Percentiles rank a stretch among this genome's conserved stretches.
These are phyloP conservation scores for Trypanosoma avium DNA, from an alignment of 208 protist genomes.

Conservation along the genomic window DNA sequence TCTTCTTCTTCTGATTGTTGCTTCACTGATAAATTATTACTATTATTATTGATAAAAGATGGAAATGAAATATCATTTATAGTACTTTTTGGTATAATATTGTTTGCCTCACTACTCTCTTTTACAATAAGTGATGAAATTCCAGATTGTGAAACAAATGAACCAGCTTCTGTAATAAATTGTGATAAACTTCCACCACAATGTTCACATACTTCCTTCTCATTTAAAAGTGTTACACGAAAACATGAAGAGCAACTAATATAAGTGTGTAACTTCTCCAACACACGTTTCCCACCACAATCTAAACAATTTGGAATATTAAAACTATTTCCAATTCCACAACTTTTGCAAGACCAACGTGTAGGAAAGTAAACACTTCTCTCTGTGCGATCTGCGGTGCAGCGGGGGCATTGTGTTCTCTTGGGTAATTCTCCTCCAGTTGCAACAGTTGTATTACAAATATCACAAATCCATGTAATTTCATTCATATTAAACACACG, in stretches of 20 bases:
- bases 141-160: conserved; percentile 20
- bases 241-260: conserved; percentile 65
- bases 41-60: background rate
- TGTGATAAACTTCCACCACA: conserved; percentile 47
- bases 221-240: conserved; percentile 44
- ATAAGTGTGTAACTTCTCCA: conserved; percentile 37
- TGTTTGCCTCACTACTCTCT: too few relatives aligned
- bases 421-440: conserved; percentile 62
- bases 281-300: conserved; percentile 45
- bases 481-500: conserved; percentile 45
- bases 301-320: conserved; percentile 36
- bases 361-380: conserved; percentile 44
- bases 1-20: background rate
- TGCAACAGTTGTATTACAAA: conserved; percentile 65
- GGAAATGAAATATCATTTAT: background rate
- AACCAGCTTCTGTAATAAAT: conserved; percentile 31
- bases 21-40: background rate
- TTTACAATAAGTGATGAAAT: background rate
- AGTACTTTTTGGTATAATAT: too few relatives aligned
- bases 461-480: conserved; percentile 74
- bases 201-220: conserved; percentile 52
- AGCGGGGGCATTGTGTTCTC: conserved; percentile 53
- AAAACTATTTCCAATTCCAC: conserved; percentile 47
- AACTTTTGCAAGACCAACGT: conserved; percentile 59
- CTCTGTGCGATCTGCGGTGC: conserved; percentile 29